A percentile compares a stretch with the other conserved stretches of the same genome.
Conservation (phyloP, 192 early-diverging fungal genomes). For the Linnemannia zychae region DNA sequence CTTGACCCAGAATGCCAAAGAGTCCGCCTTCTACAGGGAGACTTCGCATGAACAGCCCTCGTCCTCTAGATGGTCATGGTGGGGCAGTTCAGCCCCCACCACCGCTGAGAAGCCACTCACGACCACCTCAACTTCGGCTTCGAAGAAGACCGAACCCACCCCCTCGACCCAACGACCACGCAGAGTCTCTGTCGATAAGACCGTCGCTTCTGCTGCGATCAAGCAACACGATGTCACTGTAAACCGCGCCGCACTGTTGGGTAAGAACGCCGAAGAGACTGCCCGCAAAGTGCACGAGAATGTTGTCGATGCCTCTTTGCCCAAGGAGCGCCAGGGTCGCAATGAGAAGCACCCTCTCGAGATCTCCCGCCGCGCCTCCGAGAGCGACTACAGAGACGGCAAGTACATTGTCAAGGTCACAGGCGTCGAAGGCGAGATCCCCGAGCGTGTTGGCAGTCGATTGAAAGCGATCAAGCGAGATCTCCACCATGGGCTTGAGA, state of each 20-base stretch:
- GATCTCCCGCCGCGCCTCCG: constrained; percentile 26
- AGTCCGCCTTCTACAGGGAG: constrained; percentile 10
- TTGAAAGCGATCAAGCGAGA: constrained; percentile 15
- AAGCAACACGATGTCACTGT: constrained; percentile 29
- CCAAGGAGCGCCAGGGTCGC: constrained; percentile 18
- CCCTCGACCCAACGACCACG: background rate
- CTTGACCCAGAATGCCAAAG: constrained; percentile 6
- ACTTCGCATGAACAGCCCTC: constrained; percentile 25
- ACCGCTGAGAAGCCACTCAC: background rate
- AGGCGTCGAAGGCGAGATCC: background rate
- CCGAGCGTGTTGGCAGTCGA: constrained; percentile 24
- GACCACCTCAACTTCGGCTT: background rate
- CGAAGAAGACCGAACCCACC: background rate
- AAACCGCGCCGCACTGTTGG: background rate
- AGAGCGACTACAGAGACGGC: constrained; percentile 27
- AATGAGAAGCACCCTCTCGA: constrained; percentile 31
- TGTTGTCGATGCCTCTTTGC: constrained; percentile 35
- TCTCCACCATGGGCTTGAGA: constrained; percentile 28
- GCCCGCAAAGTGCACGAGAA: constrained; percentile 51
- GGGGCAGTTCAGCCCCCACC: constrained; percentile 10
- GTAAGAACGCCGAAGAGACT: constrained; percentile 32
- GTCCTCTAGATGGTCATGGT: constrained; percentile 39
- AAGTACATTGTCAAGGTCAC: constrained; percentile 25
- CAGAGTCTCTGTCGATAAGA: constrained; percentile 35
- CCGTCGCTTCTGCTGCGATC: constrained; percentile 30